phyloP scores from a whole-genome alignment of 495 filamentous ascomycete species.

The Choiromyces venosus region DNA sequence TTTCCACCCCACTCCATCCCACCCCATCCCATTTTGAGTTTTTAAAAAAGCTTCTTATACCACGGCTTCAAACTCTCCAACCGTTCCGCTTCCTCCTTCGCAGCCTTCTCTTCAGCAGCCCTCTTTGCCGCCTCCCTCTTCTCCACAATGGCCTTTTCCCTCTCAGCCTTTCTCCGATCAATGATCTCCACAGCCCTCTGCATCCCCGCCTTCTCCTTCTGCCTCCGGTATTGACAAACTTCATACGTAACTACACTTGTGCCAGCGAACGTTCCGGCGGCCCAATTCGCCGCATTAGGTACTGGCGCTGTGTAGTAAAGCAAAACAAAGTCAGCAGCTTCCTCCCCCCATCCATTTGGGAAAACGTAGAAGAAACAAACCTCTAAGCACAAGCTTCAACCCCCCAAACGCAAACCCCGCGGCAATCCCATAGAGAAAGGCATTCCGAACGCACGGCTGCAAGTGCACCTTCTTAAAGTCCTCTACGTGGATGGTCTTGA shows the following conservation, averaged over 20 bases:
- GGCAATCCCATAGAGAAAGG: conserved; percentile 74
- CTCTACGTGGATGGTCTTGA: conserved; percentile 59
- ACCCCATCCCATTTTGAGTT: neutral
- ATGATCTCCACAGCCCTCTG: conserved; percentile 74
- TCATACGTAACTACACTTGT: conserved; percentile 65
- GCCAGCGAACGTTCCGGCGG: conserved; percentile 65
- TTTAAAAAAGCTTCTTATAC: conserved; percentile 38
- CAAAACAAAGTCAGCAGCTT: neutral
- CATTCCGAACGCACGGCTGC: conserved; percentile 75
- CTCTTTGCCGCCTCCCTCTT: conserved; percentile 35
- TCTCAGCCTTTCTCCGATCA: conserved; percentile 63
- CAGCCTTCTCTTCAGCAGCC: conserved; percentile 15
- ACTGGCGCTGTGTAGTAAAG: conserved; percentile 46
- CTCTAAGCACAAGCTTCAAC: conserved; percentile 64
- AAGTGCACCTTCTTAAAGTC: conserved; percentile 72
- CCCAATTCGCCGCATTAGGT: conserved; percentile 69
- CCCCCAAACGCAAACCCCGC: conserved; percentile 68
- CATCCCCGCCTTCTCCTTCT: conserved; percentile 69
- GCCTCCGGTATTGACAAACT: conserved; percentile 67
- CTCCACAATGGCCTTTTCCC: conserved; percentile 53
- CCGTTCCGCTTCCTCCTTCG: conserved; percentile 11
- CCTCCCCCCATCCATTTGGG: neutral
- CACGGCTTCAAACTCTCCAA: conserved; percentile 15
- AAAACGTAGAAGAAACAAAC: conserved; percentile 47
- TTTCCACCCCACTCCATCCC: neutral